These are phyloP conservation scores for Myxozyma vanderwaltii DNA, from an alignment of 805 yeast genomes.

Conservation along the genomic window DNA sequence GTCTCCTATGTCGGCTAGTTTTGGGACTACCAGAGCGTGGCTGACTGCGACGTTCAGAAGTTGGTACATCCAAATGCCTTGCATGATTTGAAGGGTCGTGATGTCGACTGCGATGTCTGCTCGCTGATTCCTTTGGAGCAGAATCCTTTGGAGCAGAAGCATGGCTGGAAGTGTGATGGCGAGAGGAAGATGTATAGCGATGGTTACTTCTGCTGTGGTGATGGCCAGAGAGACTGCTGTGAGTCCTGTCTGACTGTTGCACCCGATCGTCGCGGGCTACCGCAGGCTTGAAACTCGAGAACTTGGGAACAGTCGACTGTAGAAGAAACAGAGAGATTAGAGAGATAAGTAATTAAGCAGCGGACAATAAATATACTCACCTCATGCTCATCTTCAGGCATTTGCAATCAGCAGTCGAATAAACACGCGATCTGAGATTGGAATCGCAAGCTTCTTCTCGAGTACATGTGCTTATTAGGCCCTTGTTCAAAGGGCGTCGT, in stretches of 20 bases:
- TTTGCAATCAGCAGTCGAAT: too few species aligned
- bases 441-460: too few species aligned
- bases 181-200: constrained; percentile 2
- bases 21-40: not conserved
- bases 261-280: not conserved
- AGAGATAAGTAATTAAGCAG: too few species aligned
- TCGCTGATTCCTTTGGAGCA: not conserved
- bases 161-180: not conserved
- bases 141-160: too few species aligned
- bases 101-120: not conserved
- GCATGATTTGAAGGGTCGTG: constrained; percentile 1
- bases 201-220: not conserved
- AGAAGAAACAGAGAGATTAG: not conserved
- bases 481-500: too few species aligned
- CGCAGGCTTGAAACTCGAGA: constrained; percentile 26
- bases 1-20: too few species aligned
- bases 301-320: constrained; percentile 21
- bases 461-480: too few species aligned
- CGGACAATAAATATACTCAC: not conserved
- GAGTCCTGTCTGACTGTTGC: not conserved
- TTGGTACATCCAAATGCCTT: not conserved
- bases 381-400: not conserved
- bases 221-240: not conserved
- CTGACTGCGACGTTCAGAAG: not conserved
- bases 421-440: too few species aligned